Evolutionary conservation across 768 basidiomycete species (phyloP), one percentile per base, ranked within the genome.

Genomic region (Kwoniella pini): DNA sequence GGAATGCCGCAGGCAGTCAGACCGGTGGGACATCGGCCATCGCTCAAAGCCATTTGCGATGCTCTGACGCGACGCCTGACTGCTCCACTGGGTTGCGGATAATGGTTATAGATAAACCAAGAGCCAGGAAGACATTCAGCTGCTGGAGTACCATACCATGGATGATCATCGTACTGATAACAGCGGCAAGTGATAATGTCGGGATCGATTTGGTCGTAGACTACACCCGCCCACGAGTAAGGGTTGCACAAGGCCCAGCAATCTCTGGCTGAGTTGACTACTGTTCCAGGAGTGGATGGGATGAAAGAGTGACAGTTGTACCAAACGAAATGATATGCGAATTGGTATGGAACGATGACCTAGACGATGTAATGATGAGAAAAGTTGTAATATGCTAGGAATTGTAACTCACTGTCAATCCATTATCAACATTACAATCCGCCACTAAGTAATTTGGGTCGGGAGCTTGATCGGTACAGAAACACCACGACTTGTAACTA

Each of bases 91-190:
- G 45, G 45, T 46, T 46, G 45, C 15, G 45, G 45, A 24, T 22
- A 46, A 46, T 46, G 45, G 24, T 46, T 46, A 17, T 46, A 46
- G 26, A 46, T 46, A 17, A 46, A 46, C 45, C 45, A 46, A 5
- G 24, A 5, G 5, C 45, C 45, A 5, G 45, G 45, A 7, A 46
- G 22, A 26, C 45, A 46, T 12, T 21, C 27, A 6, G 45, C 27
- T 24, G 45, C 45, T 27, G 45, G 26, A 24, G 45, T 46, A 10
- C 45, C 45, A 27, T 46, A 46, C 45, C 45, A 46, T 2, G 45
- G 45, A 27, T 46, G 45, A 46, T 46, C 13, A 6, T 27, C 24
- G 22, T 46, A 28, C 4, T 22, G 6, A 26, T 46, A 46, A 12
- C 45, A 46, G 22, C 45, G 19, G 45, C 45, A 46, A 12, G 45